phyloP scores from a whole-genome alignment of 2,329 filamentous ascomycete genomes.

The Nannizziopsis arthrosporioides region DNA sequence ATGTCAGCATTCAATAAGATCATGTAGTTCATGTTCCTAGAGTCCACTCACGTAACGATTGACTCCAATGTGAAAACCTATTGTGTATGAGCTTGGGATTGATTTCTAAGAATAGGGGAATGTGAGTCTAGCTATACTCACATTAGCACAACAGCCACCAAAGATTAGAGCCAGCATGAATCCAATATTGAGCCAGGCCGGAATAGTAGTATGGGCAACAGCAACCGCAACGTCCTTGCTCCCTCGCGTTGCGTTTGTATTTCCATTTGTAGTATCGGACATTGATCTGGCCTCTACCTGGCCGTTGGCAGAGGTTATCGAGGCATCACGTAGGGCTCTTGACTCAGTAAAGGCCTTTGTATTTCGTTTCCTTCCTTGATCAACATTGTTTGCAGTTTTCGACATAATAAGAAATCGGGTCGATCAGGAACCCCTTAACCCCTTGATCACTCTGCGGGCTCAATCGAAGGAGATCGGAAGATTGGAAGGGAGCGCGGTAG shows the following conservation, averaged over 20 bases:
- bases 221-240: constrained; percentile 19
- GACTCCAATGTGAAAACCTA: constrained; percentile 93
- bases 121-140: constrained; percentile 33
- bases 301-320: too few relatives aligned
- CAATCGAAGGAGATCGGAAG: too few relatives aligned
- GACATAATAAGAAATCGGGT: too few relatives aligned
- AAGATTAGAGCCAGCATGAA: constrained; percentile 79
- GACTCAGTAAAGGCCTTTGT: too few relatives aligned
- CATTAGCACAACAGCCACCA: constrained; percentile 89
- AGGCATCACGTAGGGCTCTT: too few relatives aligned
- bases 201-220: constrained; percentile 32
- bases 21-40: not conserved
- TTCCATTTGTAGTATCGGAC: not conserved
- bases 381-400: too few relatives aligned
- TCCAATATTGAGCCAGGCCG: constrained; percentile 51
- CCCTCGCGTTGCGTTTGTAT: not conserved
- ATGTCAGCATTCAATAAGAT: constrained; percentile 11
- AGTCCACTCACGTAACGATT: constrained; percentile 67
- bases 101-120: not conserved
- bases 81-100: not conserved
- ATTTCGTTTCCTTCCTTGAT: too few relatives aligned
- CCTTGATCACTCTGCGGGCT: too few relatives aligned
- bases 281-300: too few relatives aligned
- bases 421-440: too few relatives aligned
- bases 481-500: too few relatives aligned